phyloP scores from a whole-genome alignment of 345 rosid genomes.

The Lepidium sativum region DNA sequence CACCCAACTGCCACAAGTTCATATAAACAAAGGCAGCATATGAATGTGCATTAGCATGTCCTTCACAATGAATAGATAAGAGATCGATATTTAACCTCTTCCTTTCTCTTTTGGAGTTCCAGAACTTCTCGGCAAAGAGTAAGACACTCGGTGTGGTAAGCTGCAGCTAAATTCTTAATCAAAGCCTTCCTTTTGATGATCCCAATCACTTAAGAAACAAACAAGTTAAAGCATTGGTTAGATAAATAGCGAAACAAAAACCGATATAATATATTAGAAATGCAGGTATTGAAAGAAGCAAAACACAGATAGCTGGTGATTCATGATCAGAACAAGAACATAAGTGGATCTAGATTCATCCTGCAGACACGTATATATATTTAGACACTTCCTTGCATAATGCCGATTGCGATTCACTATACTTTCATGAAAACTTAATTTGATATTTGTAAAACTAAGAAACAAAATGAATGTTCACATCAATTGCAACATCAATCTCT shows the following conservation, averaged over 20 bases:
- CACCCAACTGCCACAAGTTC: neutral
- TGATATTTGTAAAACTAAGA: neutral
- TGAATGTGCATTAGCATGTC: neutral
- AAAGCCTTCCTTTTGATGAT: conserved; percentile 89
- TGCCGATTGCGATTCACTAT: neutral
- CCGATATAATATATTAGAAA: neutral
- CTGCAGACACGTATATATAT: neutral
- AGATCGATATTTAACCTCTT: conserved; percentile 48
- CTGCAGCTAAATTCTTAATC: conserved; percentile 84
- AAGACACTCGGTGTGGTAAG: conserved; percentile 79
- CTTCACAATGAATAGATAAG: neutral
- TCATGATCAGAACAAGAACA: neutral
- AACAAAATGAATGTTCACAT: neutral
- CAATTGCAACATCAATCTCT: neutral
- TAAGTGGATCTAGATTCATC: neutral
- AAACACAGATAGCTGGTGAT: neutral
- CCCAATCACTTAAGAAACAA: conserved; percentile 63
- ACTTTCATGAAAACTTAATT: neutral
- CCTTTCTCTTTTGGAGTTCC: conserved; percentile 66
- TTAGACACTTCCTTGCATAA: neutral
- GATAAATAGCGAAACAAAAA: too few species aligned
- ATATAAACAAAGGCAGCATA: neutral
- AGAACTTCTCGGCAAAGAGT: conserved; percentile 70
- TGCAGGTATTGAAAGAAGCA: neutral
- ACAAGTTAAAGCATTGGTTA: too few species aligned